Evolutionary conservation across 2,329 filamentous ascomycete species (phyloP).

Genomic region (Botrytis squamosa): DNA sequence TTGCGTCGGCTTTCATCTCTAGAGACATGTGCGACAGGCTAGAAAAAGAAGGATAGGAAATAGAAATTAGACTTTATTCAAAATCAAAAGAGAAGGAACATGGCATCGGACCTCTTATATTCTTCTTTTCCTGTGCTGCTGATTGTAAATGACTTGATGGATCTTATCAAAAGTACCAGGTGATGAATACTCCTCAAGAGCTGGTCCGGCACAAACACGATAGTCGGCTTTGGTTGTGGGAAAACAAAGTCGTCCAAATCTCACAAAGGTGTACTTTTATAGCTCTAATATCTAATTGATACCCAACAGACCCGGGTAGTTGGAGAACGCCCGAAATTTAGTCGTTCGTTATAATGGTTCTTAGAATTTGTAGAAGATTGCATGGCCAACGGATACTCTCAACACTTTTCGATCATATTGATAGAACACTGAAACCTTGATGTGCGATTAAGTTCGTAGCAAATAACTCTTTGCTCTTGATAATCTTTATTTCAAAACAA

Average conservation of each 20-base stretch:
- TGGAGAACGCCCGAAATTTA: neutral
- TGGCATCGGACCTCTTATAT: rapidly evolving
- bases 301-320: too few relatives aligned
- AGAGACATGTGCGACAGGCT: neutral
- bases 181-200: neutral
- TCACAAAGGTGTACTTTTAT: neutral
- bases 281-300: neutral
- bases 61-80: neutral
- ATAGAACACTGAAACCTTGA: neutral
- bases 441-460: neutral
- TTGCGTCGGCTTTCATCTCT: neutral
- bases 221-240: neutral
- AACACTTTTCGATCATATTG: neutral
- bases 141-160: neutral
- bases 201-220: too few relatives aligned
- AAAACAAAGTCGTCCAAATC: neutral
- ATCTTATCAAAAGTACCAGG: neutral
- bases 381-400: neutral
- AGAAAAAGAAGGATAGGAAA: neutral
- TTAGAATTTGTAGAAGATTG: neutral
- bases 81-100: neutral
- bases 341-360: neutral
- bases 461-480: neutral
- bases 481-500: neutral
- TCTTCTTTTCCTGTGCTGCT: neutral